Evolutionary conservation across 176 grass and related monocot genomes (phyloP).

Genomic region (Triticum dicoccoides): DNA sequence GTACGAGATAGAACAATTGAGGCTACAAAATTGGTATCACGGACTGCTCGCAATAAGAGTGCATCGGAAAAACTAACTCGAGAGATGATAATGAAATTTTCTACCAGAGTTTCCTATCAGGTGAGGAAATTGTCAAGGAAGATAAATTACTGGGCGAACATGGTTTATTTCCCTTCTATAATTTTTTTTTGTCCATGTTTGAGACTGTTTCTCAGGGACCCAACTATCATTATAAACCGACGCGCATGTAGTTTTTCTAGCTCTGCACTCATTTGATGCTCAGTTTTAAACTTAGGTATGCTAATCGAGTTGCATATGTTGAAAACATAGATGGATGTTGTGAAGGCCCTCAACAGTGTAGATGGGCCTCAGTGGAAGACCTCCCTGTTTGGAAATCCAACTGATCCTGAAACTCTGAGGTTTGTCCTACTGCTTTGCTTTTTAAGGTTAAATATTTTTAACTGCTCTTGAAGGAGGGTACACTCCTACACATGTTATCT

Average conservation of each 20-base stretch:
- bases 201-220: background rate
- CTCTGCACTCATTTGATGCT: background rate
- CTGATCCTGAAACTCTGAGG: conserved; percentile 90
- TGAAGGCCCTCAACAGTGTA: conserved; percentile 80
- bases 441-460: conserved; percentile 18
- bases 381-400: conserved; percentile 94
- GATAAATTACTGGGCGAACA: conserved; percentile 6
- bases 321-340: conserved; percentile 76
- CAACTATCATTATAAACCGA: conserved; percentile 15
- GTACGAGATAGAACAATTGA: conserved; percentile 66
- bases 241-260: background rate
- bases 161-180: conserved; percentile 19
- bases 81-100: conserved; percentile 91
- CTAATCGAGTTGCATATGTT: conserved; percentile 27
- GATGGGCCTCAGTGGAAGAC: conserved; percentile 97
- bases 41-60: conserved; percentile 66
- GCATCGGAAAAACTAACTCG: conserved; percentile 79
- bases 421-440: conserved; percentile 36
- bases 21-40: conserved; percentile 68
- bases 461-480: conserved; percentile 10
- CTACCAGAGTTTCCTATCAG: conserved; percentile 83
- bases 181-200: background rate
- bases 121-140: conserved; percentile 31
- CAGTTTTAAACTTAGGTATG: background rate
- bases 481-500: conserved; percentile 8